phyloP scores from a whole-genome alignment of 371 early-diverging fungal species.

The Mucor sp. region DNA sequence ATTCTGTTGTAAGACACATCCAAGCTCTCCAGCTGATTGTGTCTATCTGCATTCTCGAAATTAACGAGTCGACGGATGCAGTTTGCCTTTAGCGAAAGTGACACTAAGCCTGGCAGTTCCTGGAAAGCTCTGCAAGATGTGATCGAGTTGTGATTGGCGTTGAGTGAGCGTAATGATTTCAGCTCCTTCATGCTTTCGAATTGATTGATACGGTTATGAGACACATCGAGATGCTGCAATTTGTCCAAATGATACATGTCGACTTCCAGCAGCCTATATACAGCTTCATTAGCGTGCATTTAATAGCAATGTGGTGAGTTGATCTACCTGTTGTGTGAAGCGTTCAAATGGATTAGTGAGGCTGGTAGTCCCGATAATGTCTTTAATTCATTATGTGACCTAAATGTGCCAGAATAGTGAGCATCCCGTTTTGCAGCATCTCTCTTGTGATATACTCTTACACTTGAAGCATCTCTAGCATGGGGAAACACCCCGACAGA shows the following conservation, averaged over 20 bases:
- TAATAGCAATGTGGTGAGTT: background rate
- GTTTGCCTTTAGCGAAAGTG: slow-evolving; percentile 48
- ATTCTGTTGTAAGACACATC: slow-evolving; percentile 58
- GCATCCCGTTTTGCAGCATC: too few species aligned
- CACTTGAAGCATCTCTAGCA: slow-evolving; percentile 35
- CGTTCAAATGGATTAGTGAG: slow-evolving; percentile 32
- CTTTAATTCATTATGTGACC: slow-evolving; percentile 42
- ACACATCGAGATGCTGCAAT: slow-evolving; percentile 51
- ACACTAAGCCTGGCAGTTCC: slow-evolving; percentile 40
- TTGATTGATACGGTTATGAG: slow-evolving; percentile 45
- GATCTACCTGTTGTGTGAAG: slow-evolving; percentile 35
- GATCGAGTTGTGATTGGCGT: slow-evolving; percentile 52
- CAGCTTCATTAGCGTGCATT: background rate
- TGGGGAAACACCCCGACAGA: slow-evolving; percentile 26
- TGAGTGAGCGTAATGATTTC: slow-evolving; percentile 38
- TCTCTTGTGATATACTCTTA: slow-evolving; percentile 4
- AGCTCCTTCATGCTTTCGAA: slow-evolving; percentile 36
- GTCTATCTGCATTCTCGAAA: slow-evolving; percentile 27
- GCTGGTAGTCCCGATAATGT: slow-evolving; percentile 30
- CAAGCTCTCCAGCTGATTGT: slow-evolving; percentile 50
- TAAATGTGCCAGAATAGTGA: slow-evolving; percentile 2
- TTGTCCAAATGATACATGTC: slow-evolving; percentile 41
- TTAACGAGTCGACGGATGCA: slow-evolving; percentile 31
- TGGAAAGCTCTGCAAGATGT: slow-evolving; percentile 43
- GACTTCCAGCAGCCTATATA: slow-evolving; percentile 36